Evolutionary conservation across 164 flowering plant species (phyloP), one percentile per base, ranked within the genome.

Genomic region (Tetracentron sinense): DNA sequence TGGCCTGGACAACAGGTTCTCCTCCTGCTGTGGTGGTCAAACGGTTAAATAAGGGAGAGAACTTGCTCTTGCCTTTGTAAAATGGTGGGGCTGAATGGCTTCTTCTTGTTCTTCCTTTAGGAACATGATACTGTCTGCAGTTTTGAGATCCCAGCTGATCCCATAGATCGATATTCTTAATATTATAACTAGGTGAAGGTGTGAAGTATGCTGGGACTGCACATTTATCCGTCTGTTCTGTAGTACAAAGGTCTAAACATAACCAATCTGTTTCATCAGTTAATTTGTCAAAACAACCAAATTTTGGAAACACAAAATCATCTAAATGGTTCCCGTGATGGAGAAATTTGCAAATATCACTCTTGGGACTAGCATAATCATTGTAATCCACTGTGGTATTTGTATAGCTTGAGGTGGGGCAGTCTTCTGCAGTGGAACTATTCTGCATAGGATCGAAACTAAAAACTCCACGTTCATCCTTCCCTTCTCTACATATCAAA

Each of bases 31-130:
- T 42, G 29, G 69, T 31, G 33, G 42, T 29, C 46, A 58, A 42
- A 62, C 50, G 48, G 60, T 61, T 47, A 63, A 42, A 55, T 47
- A 80, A 64, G 31, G 78, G 63, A 33, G 78, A 57, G 69, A 80
- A 80, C 67, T 74, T 84, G 44, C 63, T 81, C 71, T 78, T 85
- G 54, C 80, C 74, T 61, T 60, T 76, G 66, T 76, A 77, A 77
- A 82, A 78, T 72, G 97, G 97, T 64, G 99, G 97, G 70, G 99
- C 99, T 48, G 99, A 92, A 48, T 56, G 75, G 73, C 97, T 82
- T 85, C 97, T 85, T 78, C 68, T 78, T 56, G 72, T 62, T 56
- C 67, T 75, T 58, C 50, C 58, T 67, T 60, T 67, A 14, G 54
- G 48, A 68, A 35, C 46, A 56, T 21, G 54, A 57, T 33, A 27